Evolutionary conservation across 148 eudicot genomes (phyloP).

Genomic region (Rhododendron ferrugineum): DNA sequence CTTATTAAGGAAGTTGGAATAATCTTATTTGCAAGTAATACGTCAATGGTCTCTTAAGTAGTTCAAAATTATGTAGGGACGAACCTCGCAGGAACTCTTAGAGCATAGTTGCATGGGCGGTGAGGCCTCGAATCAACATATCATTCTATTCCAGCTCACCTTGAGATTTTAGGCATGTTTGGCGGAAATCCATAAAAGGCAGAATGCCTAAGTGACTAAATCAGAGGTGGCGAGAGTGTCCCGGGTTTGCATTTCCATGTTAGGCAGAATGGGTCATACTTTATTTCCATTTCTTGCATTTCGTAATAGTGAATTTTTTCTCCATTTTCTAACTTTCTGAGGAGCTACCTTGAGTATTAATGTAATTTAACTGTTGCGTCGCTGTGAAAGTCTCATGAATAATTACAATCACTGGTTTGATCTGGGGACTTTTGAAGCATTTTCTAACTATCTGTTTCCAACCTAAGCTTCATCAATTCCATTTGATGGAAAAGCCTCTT

Average conservation of each 20-base stretch:
- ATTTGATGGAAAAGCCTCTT: neutral
- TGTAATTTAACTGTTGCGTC: neutral
- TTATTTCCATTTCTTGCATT: neutral
- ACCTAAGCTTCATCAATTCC: neutral
- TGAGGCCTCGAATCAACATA: neutral
- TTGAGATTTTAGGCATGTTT: neutral
- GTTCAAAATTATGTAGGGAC: neutral
- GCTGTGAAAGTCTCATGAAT: neutral
- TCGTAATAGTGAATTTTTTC: neutral
- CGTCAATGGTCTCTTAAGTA: neutral
- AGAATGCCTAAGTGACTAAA: neutral
- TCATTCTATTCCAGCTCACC: neutral
- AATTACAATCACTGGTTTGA: neutral
- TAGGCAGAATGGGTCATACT: neutral
- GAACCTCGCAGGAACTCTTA: neutral
- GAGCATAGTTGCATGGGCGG: neutral
- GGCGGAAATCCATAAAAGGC: neutral
- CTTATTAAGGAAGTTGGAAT: neutral
- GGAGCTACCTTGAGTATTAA: neutral
- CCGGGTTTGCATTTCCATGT: neutral
- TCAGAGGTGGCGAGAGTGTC: neutral
- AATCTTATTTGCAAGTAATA: neutral
- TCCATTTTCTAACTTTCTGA: neutral
- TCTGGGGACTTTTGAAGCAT: neutral
- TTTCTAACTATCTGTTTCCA: neutral